Percentiles rank a stretch among this genome's conserved stretches.
These are phyloP conservation scores for Blastocladiella britannica DNA, from an alignment of 192 early-diverging fungal genomes.

Conservation along the genomic window DNA sequence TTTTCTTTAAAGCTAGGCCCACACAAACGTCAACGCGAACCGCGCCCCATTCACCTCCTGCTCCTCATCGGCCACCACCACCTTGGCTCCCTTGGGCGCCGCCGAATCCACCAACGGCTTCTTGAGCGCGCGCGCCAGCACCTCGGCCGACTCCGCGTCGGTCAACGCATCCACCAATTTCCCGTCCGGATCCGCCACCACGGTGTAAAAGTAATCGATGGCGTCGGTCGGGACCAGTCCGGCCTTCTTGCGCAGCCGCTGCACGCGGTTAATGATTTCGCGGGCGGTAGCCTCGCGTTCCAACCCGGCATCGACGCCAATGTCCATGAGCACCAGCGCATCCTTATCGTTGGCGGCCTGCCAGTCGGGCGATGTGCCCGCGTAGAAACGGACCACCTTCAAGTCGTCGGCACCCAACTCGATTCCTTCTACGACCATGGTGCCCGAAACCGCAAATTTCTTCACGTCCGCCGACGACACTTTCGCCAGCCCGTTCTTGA, in stretches of 20 bases:
- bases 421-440: conserved; percentile 59
- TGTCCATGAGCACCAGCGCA: conserved; percentile 73
- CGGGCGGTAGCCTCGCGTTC: conserved; percentile 78
- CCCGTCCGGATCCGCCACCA: conserved; percentile 45
- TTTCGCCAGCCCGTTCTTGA: conserved; percentile 60
- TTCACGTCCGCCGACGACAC: conserved; percentile 58
- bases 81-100: conserved; percentile 12
- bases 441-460: conserved; percentile 44
- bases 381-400: conserved; percentile 62
- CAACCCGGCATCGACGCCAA: conserved; percentile 53
- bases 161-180: conserved; percentile 49
- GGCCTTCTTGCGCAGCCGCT: conserved; percentile 90
- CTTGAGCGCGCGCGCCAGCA: conserved; percentile 54
- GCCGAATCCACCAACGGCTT: conserved; percentile 25
- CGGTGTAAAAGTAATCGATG: conserved; percentile 59
- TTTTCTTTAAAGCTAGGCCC: too few species aligned
- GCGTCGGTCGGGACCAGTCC: conserved; percentile 70
- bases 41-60: conserved; percentile 35
- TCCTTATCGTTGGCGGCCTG: conserved; percentile 61
- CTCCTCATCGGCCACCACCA: conserved; percentile 60
- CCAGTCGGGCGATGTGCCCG: conserved; percentile 32
- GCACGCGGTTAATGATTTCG: conserved; percentile 91
- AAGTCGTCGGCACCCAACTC: conserved; percentile 61
- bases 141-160: conserved; percentile 45
- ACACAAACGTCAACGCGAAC: background rate